phyloP scores from a whole-genome alignment of 2,329 filamentous ascomycete species.

The Eutypa lata region DNA sequence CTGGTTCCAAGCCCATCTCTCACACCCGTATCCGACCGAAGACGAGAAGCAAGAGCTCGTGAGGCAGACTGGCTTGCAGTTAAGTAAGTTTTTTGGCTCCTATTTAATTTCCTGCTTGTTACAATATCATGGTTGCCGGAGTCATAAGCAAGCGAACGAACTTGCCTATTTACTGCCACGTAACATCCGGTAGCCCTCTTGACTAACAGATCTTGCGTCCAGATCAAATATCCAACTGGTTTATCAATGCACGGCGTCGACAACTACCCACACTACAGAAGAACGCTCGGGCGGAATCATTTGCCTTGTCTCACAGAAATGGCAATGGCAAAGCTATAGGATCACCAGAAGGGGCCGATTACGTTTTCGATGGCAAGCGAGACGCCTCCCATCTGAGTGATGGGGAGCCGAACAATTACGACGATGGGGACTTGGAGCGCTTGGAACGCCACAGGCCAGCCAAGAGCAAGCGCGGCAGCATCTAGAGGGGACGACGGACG shows the following conservation, averaged over 20 bases:
- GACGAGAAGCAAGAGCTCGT: constrained; percentile 84
- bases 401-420: constrained; percentile 41
- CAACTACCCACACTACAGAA: constrained; percentile 60
- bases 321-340: too few relatives aligned
- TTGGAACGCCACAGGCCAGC: constrained; percentile 30
- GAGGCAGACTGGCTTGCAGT: constrained; percentile 70
- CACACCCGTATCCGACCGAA: constrained; percentile 83
- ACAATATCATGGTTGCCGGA: background rate
- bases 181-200: background rate
- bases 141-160: background rate
- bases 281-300: constrained; percentile 50
- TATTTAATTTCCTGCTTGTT: background rate
- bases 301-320: constrained; percentile 39
- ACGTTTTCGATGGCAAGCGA: constrained; percentile 33
- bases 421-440: constrained; percentile 37
- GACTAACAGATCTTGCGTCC: constrained; percentile 14
- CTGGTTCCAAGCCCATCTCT: constrained; percentile 76
- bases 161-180: background rate
- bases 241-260: constrained; percentile 72
- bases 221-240: constrained; percentile 78
- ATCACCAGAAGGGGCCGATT: constrained; percentile 35
- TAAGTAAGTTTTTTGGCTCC: constrained; percentile 55
- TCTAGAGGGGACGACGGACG: constrained; percentile 25
- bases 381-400: constrained; percentile 42
- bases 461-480: constrained; percentile 44